phyloP scores from a whole-genome alignment of 2,329 filamentous ascomycete genomes.

The Cercospora sp. region DNA sequence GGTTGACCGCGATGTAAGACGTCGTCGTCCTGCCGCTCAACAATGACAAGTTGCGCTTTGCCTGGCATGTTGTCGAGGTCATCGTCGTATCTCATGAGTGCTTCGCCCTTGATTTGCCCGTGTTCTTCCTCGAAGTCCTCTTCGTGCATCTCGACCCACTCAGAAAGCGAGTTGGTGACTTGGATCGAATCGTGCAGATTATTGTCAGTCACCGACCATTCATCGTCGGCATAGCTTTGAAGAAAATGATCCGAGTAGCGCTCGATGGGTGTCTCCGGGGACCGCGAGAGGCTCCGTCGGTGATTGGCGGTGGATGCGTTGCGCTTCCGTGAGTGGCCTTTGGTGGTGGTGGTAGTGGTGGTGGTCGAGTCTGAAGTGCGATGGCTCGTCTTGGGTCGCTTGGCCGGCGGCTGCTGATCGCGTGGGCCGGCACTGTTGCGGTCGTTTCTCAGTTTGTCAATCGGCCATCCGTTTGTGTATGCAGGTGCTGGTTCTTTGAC shows the following conservation, averaged over 20 bases:
- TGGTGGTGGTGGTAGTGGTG: constrained; percentile 65
- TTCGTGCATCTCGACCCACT: constrained; percentile 75
- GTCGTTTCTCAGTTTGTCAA: constrained; percentile 60
- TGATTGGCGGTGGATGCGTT: constrained; percentile 58
- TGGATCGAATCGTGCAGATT: constrained; percentile 77
- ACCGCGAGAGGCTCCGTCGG: constrained; percentile 74
- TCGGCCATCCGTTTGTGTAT: constrained; percentile 65
- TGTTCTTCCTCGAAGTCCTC: constrained; percentile 42
- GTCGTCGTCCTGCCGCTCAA: constrained; percentile 54
- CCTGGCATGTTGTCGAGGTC: constrained; percentile 55
- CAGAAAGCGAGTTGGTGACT: constrained; percentile 71
- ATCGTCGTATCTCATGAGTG: constrained; percentile 65
- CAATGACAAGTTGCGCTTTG: constrained; percentile 53
- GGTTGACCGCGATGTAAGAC: constrained; percentile 56
- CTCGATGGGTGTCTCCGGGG: constrained; percentile 50
- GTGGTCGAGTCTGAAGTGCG: constrained; percentile 74
- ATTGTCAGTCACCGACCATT: constrained; percentile 58
- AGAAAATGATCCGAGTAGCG: constrained; percentile 62
- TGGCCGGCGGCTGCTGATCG: constrained; percentile 62
- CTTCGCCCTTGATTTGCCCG: constrained; percentile 61
- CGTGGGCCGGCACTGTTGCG: constrained; percentile 53
- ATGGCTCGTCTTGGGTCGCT: constrained; percentile 81
- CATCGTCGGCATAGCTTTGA: constrained; percentile 56
- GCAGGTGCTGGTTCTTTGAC: constrained; percentile 62
- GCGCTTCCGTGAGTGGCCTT: constrained; percentile 61